A percentile compares a stretch with the other conserved stretches of the same genome.
phyloP scores from a whole-genome alignment of 208 protist genomes.

The Leishmania aethiopica region DNA sequence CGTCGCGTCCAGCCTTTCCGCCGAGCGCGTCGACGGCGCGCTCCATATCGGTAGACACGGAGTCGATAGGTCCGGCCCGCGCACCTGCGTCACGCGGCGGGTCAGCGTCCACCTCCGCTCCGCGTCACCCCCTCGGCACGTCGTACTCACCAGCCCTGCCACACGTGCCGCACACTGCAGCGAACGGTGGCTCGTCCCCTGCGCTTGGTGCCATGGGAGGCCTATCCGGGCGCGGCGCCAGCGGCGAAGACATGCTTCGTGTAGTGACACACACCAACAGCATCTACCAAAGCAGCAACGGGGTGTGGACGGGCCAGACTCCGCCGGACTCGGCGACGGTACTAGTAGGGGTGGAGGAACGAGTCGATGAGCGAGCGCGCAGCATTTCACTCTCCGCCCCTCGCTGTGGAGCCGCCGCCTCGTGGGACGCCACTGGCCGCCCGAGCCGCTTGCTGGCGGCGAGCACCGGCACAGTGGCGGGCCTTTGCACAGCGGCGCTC shows the following conservation, averaged over 20 bases:
- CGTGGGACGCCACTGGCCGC: slow-evolving; percentile 17
- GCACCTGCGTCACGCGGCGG: slow-evolving; percentile 17
- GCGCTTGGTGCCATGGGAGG: slow-evolving; percentile 7
- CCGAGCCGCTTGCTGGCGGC: slow-evolving; percentile 13
- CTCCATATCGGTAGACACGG: slow-evolving; percentile 28
- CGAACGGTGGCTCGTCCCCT: background rate
- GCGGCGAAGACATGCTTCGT: slow-evolving; percentile 7
- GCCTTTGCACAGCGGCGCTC: slow-evolving; percentile 11
- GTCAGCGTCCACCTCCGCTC: slow-evolving; percentile 19
- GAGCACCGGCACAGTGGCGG: background rate
- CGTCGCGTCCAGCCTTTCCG: slow-evolving; percentile 26
- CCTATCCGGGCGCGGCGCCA: background rate
- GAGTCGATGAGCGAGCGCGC: slow-evolving; percentile 14
- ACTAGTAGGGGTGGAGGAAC: slow-evolving; percentile 4
- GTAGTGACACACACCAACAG: background rate
- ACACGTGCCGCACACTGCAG: slow-evolving; percentile 1
- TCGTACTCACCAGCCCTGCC: slow-evolving; percentile 5
- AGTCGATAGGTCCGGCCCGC: slow-evolving; percentile 19
- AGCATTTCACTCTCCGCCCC: slow-evolving; percentile 26
- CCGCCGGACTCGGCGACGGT: background rate
- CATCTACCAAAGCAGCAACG: slow-evolving; percentile 14
- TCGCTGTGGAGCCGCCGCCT: slow-evolving; percentile 19
- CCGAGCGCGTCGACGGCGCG: slow-evolving; percentile 21
- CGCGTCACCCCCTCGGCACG: slow-evolving; percentile 13
- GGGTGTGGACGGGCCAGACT: slow-evolving; percentile 2